A percentile compares a stretch with the other conserved stretches of the same genome.
Conservation (phyloP, 345 rosid genomes). For the Moringa oleifera region DNA sequence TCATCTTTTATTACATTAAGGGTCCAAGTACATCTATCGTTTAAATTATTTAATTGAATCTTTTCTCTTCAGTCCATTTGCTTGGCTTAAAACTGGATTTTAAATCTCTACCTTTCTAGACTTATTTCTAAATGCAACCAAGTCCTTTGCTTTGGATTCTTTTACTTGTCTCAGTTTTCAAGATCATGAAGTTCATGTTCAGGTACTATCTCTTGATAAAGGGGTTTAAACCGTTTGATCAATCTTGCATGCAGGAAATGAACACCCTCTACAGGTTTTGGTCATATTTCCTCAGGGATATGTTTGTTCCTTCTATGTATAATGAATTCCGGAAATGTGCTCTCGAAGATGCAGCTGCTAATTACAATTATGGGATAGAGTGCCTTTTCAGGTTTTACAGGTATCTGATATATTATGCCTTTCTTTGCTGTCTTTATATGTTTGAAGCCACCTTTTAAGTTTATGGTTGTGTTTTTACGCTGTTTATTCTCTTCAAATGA, state of each 20-base stretch:
- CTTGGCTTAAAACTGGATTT: too few species aligned
- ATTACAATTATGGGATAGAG: conserved; percentile 83
- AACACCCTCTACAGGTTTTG: conserved; percentile 88
- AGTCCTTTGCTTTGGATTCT: too few species aligned
- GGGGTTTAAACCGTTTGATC: neutral
- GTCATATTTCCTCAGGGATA: conserved; percentile 87
- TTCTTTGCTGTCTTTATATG: neutral
- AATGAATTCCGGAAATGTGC: conserved; percentile 81
- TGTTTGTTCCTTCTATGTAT: conserved; percentile 75
- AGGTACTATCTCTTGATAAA: neutral
- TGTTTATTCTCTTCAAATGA: too few species aligned
- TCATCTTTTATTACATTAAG: too few species aligned
- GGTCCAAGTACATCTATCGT: too few species aligned
- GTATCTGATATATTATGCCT: conserved; percentile 26
- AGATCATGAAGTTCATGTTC: neutral
- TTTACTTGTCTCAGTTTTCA: neutral
- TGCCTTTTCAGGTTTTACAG: conserved; percentile 98
- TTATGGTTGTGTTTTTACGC: neutral
- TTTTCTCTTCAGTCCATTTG: too few species aligned
- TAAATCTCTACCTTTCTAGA: too few species aligned
- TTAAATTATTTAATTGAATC: too few species aligned
- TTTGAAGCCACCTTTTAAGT: conserved; percentile 4
- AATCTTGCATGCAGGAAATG: conserved; percentile 74
- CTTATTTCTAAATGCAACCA: too few species aligned
- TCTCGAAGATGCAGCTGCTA: conserved; percentile 77